Evolutionary conservation across 805 yeast species (phyloP), one percentile per base, ranked within the genome.

Genomic region (Clavispora asparagi): DNA sequence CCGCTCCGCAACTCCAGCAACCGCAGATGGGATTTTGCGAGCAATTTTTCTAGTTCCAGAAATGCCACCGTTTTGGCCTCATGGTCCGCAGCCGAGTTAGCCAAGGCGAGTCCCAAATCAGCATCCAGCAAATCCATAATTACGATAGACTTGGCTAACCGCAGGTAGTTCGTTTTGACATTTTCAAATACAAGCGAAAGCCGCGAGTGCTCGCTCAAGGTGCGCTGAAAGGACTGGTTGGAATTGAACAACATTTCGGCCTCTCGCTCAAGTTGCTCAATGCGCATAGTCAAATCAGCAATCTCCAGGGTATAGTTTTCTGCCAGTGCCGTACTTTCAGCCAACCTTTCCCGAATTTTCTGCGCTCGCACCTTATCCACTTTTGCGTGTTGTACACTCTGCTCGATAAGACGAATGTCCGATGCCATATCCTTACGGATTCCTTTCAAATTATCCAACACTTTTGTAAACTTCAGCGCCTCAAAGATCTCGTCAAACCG

Each of bases 401-500:
- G 89, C 52, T 85, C 83, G 40, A 90, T 71, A 9, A 92, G 63
- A 57, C 83, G 86, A 32, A 88, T 83, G 48, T 90, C 96, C 1
- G 74, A 70, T 10, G 81, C 70, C 78, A 88, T 79, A 39, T 88
- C 95, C 57, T 91, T 92, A 44, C 86, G 79, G 37, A 90, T 78
- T 1, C 62, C 63, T 59, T 90, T 91, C 57, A 94, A 72, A 44
- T 79, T 80, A 48, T 91, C 97, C 32, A 94, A 70, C 0, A 94
- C 96, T 60, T 88, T 92, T 1, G 97, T 89, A 59, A 87, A 95
- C 62, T 88, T 90, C 54, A 89, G 79, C 0, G 97, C 97, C 65
- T 94, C 97, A 59, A 94, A 94, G 8, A 94, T 92, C 64, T 94
- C 99, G 63, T 94, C 99, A 58, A 94, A 95, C 44, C 92, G 78